Evolutionary conservation across 176 grass and related monocot genomes (phyloP), one percentile per base, ranked within the genome.

Genomic region (Eragrostis curvula): DNA sequence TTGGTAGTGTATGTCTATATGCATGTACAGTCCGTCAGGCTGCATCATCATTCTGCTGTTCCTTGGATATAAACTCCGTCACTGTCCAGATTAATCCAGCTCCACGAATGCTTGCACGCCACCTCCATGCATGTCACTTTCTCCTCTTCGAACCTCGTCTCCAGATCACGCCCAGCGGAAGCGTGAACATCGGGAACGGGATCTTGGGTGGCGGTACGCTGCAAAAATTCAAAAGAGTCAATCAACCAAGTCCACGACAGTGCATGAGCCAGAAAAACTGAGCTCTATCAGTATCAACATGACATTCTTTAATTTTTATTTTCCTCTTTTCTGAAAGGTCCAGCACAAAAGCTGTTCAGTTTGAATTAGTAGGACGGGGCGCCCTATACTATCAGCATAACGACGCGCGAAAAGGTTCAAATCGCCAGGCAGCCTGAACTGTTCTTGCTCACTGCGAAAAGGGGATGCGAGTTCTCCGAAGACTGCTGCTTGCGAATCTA

Each of bases 131-230:
- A 9, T 3, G 36, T 85, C 83, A 90, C 13, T 68, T 90, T 75
- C 77, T 77, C 88, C 83, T 82, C 75, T 87, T 91, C 5, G 85
- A 88, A 16, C 85, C 81, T 69, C 81, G 77, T 80, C 94, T 79
- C 60, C 88, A 93, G 23, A 93, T 82, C 42, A 84, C 57, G 15
- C 90, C 88, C 25, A 96, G 67, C 2, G 90, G 88, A 5, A 93
- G 52, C 51, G 88, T 86, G 79, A 91, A 93, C 24, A 91, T 91
- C 60, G 90, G 94, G 77, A 93, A 97, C 5, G 91, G 90, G 80
- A 91, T 93, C 64, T 97, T 97, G 0, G 86, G 83, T 65, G 89
- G 51, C 21, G 86, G 71, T 68, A 84, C 77, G 75, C 94, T 96
- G 77, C 67, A 78, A n/a, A 45, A 28, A 8, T 7, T 12, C 0